Evolutionary conservation across 2,329 filamentous ascomycete species (phyloP), one percentile per base, ranked within the genome.

Genomic region (Scedosporium dehoogii): DNA sequence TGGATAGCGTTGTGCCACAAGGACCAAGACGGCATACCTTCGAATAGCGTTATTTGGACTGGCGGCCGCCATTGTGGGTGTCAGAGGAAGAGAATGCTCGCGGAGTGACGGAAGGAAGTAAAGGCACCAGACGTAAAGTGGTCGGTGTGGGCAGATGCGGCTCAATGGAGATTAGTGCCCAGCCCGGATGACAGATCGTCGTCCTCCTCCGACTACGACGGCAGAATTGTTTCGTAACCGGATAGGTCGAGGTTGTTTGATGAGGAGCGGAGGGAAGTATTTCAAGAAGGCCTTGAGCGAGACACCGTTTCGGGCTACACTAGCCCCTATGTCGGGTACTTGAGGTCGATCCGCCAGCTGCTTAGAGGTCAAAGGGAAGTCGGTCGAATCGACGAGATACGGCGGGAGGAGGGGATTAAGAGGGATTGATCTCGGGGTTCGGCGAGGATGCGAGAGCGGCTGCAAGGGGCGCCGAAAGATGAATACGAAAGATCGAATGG

Each of bases 41-140:
- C 84, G 81, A 76, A 86, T 86, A 64, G 85, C 83, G 71, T 85
- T 84, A 68, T 80, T 75, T 62, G 75, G 72, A 69, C 73, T 79
- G 68, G 73, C 70, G 67, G 73, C 75, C 48, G 77, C 72, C 79
- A 81, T 81, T 66, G 67, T 73, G 67, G 64, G 51, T 12, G 6
- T 55, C 12, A 12, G 51, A 27, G n/a, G 51, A 6, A 27, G 18
- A 14, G 18, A 38, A 21, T 25, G 23, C 44, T 41, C 25, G 21
- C 27, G 59, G 42, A 44, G 46, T 29, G 59, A 25, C 16, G 23
- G 25, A 25, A 51, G 38, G 25, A 41, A 10, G 2, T 42, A 38
- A 46, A 38, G 1, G 33, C 33, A 38, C 33, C 33, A 38, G 29
- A 38, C 56, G 29, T 14, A 21, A n/a, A 18, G 25, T 25, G 6